These are phyloP conservation scores for Stachybotrys echinatus DNA, from an alignment of 2,329 filamentous ascomycete species.

Conservation along the genomic window DNA sequence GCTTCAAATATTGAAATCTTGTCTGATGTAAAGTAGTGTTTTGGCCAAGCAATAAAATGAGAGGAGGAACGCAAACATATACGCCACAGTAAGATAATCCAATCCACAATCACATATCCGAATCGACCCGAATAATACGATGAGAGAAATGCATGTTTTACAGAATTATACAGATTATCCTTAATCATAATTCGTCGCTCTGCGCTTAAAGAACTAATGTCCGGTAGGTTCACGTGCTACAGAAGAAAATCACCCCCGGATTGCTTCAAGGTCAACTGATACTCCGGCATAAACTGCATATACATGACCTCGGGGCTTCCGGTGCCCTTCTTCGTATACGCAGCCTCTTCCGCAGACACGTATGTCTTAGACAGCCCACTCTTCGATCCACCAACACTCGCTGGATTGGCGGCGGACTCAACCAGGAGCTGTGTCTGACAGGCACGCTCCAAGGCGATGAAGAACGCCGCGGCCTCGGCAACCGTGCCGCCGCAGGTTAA, in stretches of 20 bases:
- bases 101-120: no score
- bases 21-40: no score
- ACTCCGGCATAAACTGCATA: slow-evolving; percentile 18
- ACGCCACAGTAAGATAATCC: no score
- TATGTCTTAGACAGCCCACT: slow-evolving; percentile 24
- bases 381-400: slow-evolving; percentile 8
- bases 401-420: slow-evolving; percentile 48
- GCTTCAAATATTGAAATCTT: no score
- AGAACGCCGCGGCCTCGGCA: slow-evolving; percentile 66
- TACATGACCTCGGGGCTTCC: slow-evolving; percentile 18
- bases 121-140: no score
- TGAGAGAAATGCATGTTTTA: no score
- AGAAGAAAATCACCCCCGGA: slow-evolving; percentile 11
- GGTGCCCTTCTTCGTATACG: slow-evolving; percentile 21
- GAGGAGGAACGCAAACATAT: no score
- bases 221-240: no score
- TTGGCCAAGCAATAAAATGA: no score
- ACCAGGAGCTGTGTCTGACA: slow-evolving; percentile 63
- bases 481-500: slow-evolving; percentile 63
- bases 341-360: slow-evolving; percentile 35
- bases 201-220: no score
- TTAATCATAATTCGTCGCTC: no score
- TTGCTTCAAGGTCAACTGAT: slow-evolving; percentile 10
- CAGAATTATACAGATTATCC: no score
- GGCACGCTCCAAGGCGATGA: slow-evolving; percentile 60